These are phyloP conservation scores for Clavulina sp. DNA, from an alignment of 768 basidiomycete species.

Conservation along the genomic window DNA sequence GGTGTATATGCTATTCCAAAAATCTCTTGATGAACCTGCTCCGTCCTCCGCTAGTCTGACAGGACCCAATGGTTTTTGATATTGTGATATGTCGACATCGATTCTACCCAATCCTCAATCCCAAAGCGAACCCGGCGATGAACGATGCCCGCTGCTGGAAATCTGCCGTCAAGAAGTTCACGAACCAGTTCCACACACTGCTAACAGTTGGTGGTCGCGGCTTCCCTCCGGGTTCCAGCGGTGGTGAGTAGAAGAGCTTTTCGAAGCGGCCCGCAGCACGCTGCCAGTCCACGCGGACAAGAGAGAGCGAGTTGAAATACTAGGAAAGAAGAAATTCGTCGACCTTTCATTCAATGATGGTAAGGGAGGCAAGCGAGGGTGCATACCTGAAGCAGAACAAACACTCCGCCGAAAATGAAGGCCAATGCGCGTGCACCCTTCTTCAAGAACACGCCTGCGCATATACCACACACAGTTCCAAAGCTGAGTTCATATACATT, in stretches of 20 bases:
- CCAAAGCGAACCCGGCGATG: slow-evolving; percentile 64
- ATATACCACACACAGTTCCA: slow-evolving; percentile 76
- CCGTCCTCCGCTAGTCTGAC: too few relatives aligned
- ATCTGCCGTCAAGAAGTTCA: slow-evolving; percentile 78
- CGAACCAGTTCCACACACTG: slow-evolving; percentile 43
- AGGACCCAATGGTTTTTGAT: too few relatives aligned
- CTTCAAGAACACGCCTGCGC: slow-evolving; percentile 85
- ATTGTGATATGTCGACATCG: too few relatives aligned
- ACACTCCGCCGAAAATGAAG: slow-evolving; percentile 76
- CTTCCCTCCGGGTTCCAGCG: slow-evolving; percentile 34
- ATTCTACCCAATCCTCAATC: slow-evolving; percentile 57
- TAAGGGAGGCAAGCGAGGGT: neutral
- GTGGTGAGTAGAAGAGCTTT: slow-evolving; percentile 40
- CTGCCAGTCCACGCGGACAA: slow-evolving; percentile 73
- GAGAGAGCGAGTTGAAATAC: slow-evolving; percentile 61
- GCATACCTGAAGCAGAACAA: slow-evolving; percentile 76
- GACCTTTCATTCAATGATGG: neutral
- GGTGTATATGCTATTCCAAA: too few relatives aligned
- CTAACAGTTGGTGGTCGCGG: slow-evolving; percentile 43
- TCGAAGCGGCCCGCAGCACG: slow-evolving; percentile 49
- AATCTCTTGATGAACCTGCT: too few relatives aligned
- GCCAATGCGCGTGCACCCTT: slow-evolving; percentile 79
- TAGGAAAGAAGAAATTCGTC: slow-evolving; percentile 17
- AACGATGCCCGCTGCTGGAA: slow-evolving; percentile 86
- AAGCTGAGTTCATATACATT: slow-evolving; percentile 69